These are phyloP conservation scores for Cercospora sp. DNA, from an alignment of 2,329 filamentous ascomycete genomes.

Conservation along the genomic window DNA sequence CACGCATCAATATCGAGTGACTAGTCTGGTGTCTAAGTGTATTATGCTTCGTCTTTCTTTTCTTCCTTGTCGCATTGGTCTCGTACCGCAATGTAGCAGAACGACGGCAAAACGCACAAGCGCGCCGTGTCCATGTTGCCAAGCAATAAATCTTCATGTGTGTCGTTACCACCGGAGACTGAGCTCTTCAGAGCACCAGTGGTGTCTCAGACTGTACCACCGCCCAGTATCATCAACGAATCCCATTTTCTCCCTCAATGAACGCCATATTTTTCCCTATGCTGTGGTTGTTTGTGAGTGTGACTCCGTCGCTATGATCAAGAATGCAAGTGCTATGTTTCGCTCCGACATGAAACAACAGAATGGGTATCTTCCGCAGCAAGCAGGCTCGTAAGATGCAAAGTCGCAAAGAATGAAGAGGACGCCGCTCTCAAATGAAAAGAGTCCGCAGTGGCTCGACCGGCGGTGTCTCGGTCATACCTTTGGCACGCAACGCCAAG, in stretches of 20 bases:
- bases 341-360: slow-evolving; percentile 19
- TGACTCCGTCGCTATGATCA: slow-evolving; percentile 19
- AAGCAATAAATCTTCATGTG: slow-evolving; percentile 3
- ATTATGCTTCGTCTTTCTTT: slow-evolving; percentile 13
- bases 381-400: slow-evolving; percentile 16
- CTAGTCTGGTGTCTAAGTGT: slow-evolving; percentile 20
- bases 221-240: slow-evolving; percentile 4
- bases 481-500: slow-evolving; percentile 36
- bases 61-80: slow-evolving; percentile 16
- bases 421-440: slow-evolving; percentile 38
- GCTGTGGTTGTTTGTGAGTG: not conserved
- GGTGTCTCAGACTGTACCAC: slow-evolving; percentile 13
- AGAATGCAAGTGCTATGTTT: slow-evolving; percentile 22
- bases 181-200: slow-evolving; percentile 33
- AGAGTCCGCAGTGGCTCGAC: slow-evolving; percentile 42
- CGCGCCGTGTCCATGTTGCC: not conserved
- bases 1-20: not conserved
- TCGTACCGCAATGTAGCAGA: slow-evolving; percentile 9
- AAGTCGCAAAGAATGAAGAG: slow-evolving; percentile 11
- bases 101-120: slow-evolving; percentile 11
- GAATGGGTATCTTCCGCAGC: slow-evolving; percentile 23
- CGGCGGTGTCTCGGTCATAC: slow-evolving; percentile 39
- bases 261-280: slow-evolving; percentile 12
- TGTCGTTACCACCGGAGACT: slow-evolving; percentile 24
- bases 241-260: slow-evolving; percentile 1